Percentiles rank a stretch among this genome's conserved stretches.
These are phyloP conservation scores for Stagonosporopsis chrysanthemi DNA, from an alignment of 2,329 filamentous ascomycete genomes.

Conservation along the genomic window DNA sequence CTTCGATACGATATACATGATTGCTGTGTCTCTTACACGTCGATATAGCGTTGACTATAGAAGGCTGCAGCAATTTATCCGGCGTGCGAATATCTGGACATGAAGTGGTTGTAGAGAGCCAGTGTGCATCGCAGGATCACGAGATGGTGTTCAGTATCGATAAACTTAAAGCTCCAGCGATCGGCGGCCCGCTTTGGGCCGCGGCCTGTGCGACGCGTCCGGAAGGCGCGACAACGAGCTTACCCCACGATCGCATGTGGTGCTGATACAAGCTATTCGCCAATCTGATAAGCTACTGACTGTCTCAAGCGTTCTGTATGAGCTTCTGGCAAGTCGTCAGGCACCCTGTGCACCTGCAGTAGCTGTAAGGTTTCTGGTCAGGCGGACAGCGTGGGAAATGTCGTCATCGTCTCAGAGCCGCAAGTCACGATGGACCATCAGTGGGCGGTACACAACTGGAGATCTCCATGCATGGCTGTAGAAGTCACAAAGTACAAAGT, in stretches of 20 bases:
- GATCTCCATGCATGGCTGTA: constrained; percentile 20
- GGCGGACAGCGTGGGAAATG: constrained; percentile 28
- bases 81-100: not conserved
- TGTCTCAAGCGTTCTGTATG: not conserved
- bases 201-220: constrained; percentile 25
- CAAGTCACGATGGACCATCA: constrained; percentile 43
- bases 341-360: constrained; percentile 9
- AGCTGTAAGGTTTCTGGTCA: constrained; percentile 20
- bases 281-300: not conserved
- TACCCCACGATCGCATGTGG: constrained; percentile 21
- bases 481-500: constrained; percentile 11
- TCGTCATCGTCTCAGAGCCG: constrained; percentile 46
- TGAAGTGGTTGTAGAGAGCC: not conserved
- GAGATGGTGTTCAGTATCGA: constrained; percentile 19
- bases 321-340: not conserved
- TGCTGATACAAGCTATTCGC: not conserved
- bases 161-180: constrained; percentile 27
- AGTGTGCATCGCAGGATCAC: not conserved
- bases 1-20: constrained; percentile 19
- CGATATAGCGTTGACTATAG: not conserved
- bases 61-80: no score
- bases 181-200: constrained; percentile 26
- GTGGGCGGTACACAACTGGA: constrained; percentile 1
- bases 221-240: constrained; percentile 16
- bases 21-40: not conserved